These are phyloP conservation scores for Pneumocystis murina DNA, from an alignment of 1,139 yeast genomes.

Conservation along the genomic window DNA sequence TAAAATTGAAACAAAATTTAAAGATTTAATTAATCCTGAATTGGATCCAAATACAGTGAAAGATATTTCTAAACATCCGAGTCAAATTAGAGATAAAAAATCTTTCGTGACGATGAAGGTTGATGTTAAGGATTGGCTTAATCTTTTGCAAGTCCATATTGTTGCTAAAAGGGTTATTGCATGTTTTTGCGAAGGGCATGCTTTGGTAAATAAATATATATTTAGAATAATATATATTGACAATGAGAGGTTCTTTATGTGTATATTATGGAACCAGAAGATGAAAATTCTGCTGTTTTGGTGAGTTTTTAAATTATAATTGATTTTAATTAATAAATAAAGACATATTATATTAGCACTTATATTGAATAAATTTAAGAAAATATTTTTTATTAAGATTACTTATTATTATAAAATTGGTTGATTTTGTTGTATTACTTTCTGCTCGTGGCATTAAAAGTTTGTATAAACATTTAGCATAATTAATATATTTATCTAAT, in stretches of 20 bases:
- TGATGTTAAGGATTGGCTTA: slow-evolving; percentile 24
- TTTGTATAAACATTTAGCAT: neutral
- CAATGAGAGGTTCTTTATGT: slow-evolving; percentile 19
- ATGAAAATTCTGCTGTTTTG: slow-evolving; percentile 7
- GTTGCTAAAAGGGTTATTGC: slow-evolving; percentile 22
- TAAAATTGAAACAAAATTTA: slow-evolving; percentile 20
- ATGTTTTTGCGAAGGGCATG: slow-evolving; percentile 22
- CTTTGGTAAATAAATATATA: slow-evolving; percentile 16
- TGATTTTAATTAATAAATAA: slow-evolving; percentile 14
- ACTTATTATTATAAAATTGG: neutral
- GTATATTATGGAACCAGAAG: slow-evolving; percentile 20
- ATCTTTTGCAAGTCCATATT: slow-evolving; percentile 20
- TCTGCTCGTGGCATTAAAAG: neutral
- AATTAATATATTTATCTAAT: neutral
- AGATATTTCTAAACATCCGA: slow-evolving; percentile 4
- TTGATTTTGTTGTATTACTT: neutral
- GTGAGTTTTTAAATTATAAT: neutral
- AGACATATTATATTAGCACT: slow-evolving; percentile 15
- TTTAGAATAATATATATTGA: neutral
- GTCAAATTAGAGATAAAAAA: slow-evolving; percentile 11
- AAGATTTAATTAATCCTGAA: slow-evolving; percentile 17
- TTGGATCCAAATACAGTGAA: slow-evolving; percentile 12
- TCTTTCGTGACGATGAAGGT: slow-evolving; percentile 17
- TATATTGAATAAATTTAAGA: slow-evolving; percentile 4
- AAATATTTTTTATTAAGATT: neutral